phyloP scores from a whole-genome alignment of 108 stramenopile genomes.

The Conticribra weissflogii region DNA sequence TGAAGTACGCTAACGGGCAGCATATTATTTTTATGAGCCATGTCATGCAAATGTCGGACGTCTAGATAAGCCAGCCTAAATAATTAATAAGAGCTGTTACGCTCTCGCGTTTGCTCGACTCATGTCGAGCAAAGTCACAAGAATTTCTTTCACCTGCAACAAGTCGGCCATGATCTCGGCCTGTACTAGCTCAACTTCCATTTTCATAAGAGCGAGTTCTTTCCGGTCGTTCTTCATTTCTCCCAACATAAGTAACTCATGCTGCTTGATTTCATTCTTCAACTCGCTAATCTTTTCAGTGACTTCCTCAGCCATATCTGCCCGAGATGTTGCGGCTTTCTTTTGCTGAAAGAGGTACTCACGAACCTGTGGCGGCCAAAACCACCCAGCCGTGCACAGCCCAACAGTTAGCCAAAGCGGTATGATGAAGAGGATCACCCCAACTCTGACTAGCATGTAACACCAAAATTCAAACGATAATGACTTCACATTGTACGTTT shows the following conservation, averaged over 20 bases:
- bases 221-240: slow-evolving; percentile 79
- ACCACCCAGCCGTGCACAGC: slow-evolving; percentile 45
- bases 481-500: slow-evolving; percentile 33
- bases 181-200: slow-evolving; percentile 73
- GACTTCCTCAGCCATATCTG: not conserved
- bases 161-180: slow-evolving; percentile 77
- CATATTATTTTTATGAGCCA: too few species aligned
- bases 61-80: too few species aligned
- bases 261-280: not conserved
- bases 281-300: not conserved
- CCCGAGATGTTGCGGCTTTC: slow-evolving; percentile 26
- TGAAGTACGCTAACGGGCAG: not conserved
- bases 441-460: slow-evolving; percentile 39
- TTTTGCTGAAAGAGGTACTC: slow-evolving; percentile 49
- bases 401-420: slow-evolving; percentile 55
- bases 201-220: slow-evolving; percentile 69
- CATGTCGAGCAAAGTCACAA: slow-evolving; percentile 28
- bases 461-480: slow-evolving; percentile 52
- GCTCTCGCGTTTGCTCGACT: not conserved
- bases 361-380: slow-evolving; percentile 62
- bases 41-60: too few species aligned
- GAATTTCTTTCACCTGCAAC: slow-evolving; percentile 75
- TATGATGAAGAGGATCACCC: slow-evolving; percentile 42
- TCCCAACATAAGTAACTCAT: not conserved
- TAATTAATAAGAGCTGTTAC: not conserved